Evolutionary conservation across 768 basidiomycete genomes (phyloP), one percentile per base, ranked within the genome.

Genomic region (Boletellus emodensis): DNA sequence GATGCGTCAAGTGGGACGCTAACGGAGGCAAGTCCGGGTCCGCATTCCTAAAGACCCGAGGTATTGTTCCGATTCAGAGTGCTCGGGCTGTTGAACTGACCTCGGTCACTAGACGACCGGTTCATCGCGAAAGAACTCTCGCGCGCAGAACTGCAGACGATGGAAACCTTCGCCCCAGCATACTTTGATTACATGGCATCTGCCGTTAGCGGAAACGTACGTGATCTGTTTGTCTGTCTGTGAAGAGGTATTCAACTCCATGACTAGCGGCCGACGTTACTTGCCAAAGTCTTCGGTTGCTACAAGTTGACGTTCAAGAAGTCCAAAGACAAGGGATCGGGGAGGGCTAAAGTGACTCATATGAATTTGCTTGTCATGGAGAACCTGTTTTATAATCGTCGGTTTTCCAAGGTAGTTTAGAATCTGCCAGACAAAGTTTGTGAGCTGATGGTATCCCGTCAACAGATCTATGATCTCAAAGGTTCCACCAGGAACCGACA

Each of bases 281-380:
- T 99, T 6, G 95, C 96, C 33, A 98, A 98, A 71, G 87, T 97
- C 46, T 95, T 96, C 54, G 96, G 96, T 0, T 94, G 94, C 61
- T 99, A 89, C 69, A 95, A 96, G 64, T 76, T 99, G 54, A 90
- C 89, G 3, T 94, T 94, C 72, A 82, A 82, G 57, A 93, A 91
- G 66, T 81, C 81, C 2, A 81, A 83, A 24, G 90, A 89, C 56
- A 81, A 74, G 52, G 76, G 76, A 9, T 17, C 60, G 8, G 80
- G 77, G 46, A 90, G 77, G 69, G 80, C 83, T 6, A 91, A 90
- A 63, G 80, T 85, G 2, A 90, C 87, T 7, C 83, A 94, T 58
- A 94, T 97, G 90, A 96, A 96, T 61, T 75, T 99, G 18, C 72
- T 98, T 34, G 90, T 99, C 43, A 98, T 97, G 95, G 96, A 99